Evolutionary conservation across 306 rosid species (phyloP).

Genomic region (Rosa rugosa): DNA sequence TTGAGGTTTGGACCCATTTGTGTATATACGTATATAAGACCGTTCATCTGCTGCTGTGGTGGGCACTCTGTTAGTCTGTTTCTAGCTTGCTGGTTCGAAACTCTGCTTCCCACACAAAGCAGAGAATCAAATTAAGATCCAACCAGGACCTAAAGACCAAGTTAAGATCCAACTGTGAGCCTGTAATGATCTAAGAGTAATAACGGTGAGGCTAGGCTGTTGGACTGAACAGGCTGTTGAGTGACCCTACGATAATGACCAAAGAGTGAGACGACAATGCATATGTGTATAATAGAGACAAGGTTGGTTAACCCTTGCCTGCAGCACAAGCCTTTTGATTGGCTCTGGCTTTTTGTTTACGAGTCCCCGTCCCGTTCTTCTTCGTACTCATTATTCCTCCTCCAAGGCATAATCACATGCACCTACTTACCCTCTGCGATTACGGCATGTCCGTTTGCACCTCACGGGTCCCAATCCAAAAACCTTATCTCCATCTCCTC

Average conservation of each 20-base stretch:
- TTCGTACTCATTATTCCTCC: background rate
- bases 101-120: background rate
- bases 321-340: background rate
- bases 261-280: slow-evolving; percentile 1
- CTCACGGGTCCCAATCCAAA: background rate
- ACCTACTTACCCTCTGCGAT: background rate
- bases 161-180: background rate
- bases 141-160: background rate
- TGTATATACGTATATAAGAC: background rate
- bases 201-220: background rate
- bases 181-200: background rate
- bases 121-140: slow-evolving; percentile 6
- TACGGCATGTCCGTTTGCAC: background rate
- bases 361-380: slow-evolving; percentile 16
- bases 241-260: slow-evolving; percentile 21
- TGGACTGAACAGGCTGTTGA: slow-evolving; percentile 6
- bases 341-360: background rate
- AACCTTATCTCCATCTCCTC: slow-evolving; percentile 7
- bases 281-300: background rate
- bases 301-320: background rate
- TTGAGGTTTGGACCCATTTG: slow-evolving; percentile 12
- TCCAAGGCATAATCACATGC: slow-evolving; percentile 14
- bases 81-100: background rate
- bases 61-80: background rate
- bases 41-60: background rate